Evolutionary conservation across 208 protist species (phyloP), one percentile per base, ranked within the genome.

Genomic region (Wallacemonas collosoma): DNA sequence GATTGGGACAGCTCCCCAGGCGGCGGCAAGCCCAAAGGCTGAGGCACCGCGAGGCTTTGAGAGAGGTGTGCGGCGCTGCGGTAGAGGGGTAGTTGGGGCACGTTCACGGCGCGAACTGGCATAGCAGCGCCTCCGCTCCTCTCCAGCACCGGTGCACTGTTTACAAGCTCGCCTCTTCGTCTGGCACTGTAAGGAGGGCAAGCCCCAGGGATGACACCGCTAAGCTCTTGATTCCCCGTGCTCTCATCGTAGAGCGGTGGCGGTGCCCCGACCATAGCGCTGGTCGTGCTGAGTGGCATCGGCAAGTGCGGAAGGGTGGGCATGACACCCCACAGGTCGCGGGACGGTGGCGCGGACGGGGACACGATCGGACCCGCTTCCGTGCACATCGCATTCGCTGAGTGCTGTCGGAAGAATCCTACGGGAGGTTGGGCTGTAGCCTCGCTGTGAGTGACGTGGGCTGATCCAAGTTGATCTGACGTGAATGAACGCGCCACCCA

Each of bases 371-470:
- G 4, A 17, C 4, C 38, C 41, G 3, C 12, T 35, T 50, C 60
- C 41, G n/a, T 65, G 60, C 41, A 11, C 12, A 41, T 50, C 40
- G 17, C 9, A 4, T 7, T 6, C 36, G 57, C 17, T 6, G 57
- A 63, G 26, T 45, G n/a, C 39, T 63, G 57, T 8, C 57, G 57
- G 17, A 63, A 57, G 53, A 38, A 57, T 26, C 26, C 26, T 26
- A 26, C 26, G 26, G 26, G 0, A 26, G 26, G 26, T 26, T 26
- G 26, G 26, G 26, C 26, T 26, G 26, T 26, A 26, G 26, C 26
- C 26, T 26, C 26, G 26, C 26, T 26, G 26, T 26, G 26, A 26
- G 26, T 26, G 26, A 26, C 26, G 26, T 26, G 26, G 26, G 26
- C 26, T 26, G 26, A 26, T 26, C 26, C 26, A 26, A 26, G 26